A percentile compares a stretch with the other conserved stretches of the same genome.
Conservation (phyloP, 352 stramenopile genomes). For the Halophytophthora polymorphica region DNA sequence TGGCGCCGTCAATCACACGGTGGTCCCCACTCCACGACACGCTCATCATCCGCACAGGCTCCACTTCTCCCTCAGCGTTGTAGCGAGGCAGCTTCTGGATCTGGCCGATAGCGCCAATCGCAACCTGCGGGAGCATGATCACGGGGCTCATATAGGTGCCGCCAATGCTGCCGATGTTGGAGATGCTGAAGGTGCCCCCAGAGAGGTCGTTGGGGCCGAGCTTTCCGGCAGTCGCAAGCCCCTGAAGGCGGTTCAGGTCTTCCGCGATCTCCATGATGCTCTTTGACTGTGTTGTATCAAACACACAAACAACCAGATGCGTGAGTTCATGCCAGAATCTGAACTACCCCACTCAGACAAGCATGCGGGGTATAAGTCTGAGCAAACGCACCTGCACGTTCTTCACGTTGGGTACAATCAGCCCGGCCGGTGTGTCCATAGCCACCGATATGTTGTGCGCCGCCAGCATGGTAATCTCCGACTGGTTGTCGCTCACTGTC, state of each 20-base stretch:
- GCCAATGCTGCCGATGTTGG: constrained; percentile 95
- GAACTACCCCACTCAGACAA: too few relatives aligned
- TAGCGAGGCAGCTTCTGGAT: constrained; percentile 97
- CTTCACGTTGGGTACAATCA: constrained; percentile 97
- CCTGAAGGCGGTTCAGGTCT: constrained; percentile 88
- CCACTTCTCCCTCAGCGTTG: constrained; percentile 74
- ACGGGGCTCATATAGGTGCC: constrained; percentile 97
- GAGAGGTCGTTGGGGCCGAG: constrained; percentile 85
- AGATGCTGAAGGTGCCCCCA: constrained; percentile 91
- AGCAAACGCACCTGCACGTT: constrained; percentile 75
- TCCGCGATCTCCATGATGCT: constrained; percentile 81
- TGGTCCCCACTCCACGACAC: constrained; percentile 98
- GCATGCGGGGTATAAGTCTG: too few relatives aligned
- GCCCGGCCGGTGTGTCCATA: constrained; percentile 95
- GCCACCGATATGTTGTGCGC: constrained; percentile 98
- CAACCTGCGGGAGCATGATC: constrained; percentile 94
- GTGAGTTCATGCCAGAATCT: too few relatives aligned
- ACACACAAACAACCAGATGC: too few relatives aligned
- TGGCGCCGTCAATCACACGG: constrained; percentile 97
- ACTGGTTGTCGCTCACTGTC: constrained; percentile 82
- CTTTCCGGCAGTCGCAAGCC: constrained; percentile 75
- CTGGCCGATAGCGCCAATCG: constrained; percentile 96
- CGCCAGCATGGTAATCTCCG: constrained; percentile 84
- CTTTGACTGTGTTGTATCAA: constrained; percentile 43
- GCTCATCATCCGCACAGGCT: constrained; percentile 91